Evolutionary conservation across 371 early-diverging fungal genomes (phyloP).

Genomic region (Mortierella sp.): DNA sequence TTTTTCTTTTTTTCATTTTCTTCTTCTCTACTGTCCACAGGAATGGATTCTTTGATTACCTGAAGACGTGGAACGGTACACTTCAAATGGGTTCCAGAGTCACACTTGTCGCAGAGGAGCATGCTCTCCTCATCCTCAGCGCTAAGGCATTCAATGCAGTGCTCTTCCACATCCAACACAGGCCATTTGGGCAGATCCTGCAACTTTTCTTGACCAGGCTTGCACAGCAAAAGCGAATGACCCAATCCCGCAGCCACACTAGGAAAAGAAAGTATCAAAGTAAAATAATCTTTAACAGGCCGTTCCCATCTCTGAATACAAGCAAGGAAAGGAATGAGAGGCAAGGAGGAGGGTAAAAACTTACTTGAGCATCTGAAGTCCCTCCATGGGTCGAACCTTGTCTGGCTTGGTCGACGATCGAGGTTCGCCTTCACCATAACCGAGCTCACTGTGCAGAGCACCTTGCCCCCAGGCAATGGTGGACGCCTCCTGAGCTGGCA

Average conservation of each 20-base stretch:
- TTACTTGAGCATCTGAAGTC: constrained; percentile 45
- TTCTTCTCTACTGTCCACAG: background rate
- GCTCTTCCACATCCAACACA: constrained; percentile 51
- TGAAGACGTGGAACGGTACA: constrained; percentile 61
- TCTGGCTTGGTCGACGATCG: constrained; percentile 56
- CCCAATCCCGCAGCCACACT: constrained; percentile 55
- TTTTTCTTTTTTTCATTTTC: too few relatives aligned
- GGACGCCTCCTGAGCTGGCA: constrained; percentile 43
- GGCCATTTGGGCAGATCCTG: constrained; percentile 60
- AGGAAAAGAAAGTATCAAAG: constrained; percentile 2
- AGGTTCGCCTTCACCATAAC: constrained; percentile 55
- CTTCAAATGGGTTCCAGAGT: constrained; percentile 61
- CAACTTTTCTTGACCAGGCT: constrained; percentile 55
- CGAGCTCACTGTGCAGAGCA: constrained; percentile 54
- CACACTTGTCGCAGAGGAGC: constrained; percentile 66
- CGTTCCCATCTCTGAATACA: too few relatives aligned
- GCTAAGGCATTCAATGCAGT: constrained; percentile 59
- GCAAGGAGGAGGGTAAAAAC: background rate
- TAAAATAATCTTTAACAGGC: background rate
- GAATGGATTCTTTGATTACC: constrained; percentile 3
- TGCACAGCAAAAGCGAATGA: constrained; percentile 54
- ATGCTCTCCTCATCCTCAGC: constrained; percentile 63
- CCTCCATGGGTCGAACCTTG: constrained; percentile 56
- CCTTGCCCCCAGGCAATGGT: constrained; percentile 59
- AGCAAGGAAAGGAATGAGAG: background rate